Conservation (phyloP, 306 rosid genomes). For the Luffa aegyptiaca region DNA sequence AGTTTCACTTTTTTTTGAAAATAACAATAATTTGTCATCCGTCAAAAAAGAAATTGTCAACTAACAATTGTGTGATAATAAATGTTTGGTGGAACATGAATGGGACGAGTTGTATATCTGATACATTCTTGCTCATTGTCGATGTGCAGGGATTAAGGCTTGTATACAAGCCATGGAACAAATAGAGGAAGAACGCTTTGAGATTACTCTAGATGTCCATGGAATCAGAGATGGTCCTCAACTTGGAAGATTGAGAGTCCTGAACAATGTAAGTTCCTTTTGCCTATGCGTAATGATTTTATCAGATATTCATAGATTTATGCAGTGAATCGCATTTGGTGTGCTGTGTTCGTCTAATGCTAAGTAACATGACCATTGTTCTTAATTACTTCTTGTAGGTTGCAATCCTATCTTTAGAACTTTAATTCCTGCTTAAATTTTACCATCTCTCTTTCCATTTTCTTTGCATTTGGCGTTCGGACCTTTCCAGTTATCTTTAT, state of each 20-base stretch:
- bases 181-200: constrained; percentile 61
- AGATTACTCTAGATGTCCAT: constrained; percentile 55
- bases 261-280: constrained; percentile 46
- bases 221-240: constrained; percentile 79
- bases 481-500: not conserved
- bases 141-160: constrained; percentile 64
- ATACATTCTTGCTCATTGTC: not conserved
- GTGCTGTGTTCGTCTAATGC: not conserved
- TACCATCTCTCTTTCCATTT: not conserved
- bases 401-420: not conserved
- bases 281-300: not conserved
- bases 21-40: not conserved
- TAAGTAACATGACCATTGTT: not conserved
- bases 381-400: not conserved
- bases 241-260: constrained; percentile 63
- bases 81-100: not conserved
- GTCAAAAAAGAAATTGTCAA: not conserved
- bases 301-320: not conserved
- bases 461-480: not conserved
- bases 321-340: not conserved
- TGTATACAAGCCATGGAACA: constrained; percentile 49
- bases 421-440: not conserved
- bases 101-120: not conserved
- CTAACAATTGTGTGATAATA: not conserved
- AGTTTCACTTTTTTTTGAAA: not conserved